Evolutionary conservation across 2,329 filamentous ascomycete species (phyloP), one percentile per base, ranked within the genome.

Genomic region (Clonostachys chloroleuca): DNA sequence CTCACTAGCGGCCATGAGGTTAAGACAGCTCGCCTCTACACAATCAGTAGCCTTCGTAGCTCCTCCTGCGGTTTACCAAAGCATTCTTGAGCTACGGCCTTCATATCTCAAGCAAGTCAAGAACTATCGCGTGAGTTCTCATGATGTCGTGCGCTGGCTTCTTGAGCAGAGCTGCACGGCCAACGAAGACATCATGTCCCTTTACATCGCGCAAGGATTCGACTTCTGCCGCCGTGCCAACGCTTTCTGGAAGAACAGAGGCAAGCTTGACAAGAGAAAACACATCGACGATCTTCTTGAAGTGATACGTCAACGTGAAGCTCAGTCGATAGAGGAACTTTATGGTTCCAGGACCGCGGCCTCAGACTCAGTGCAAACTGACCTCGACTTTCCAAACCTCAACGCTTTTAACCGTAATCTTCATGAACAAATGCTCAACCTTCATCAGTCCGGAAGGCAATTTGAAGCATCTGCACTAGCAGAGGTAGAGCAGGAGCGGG

Each of bases 141-240:
- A 46, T 1, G 52, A 61, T 17, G 53, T 62, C 0, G 51, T 86
- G 1, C 55, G 59, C 5, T 87, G 84, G 84, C 69, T 87, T 0
- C 67, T 88, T 0, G 72, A 84, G 41, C 80, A 86, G 46, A 85
- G 82, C 0, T 88, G 84, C 49, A 60, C 66, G 8, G 71, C 64
- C 0, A 83, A 80, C 17, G 79, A 84, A 49, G 75, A 84, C 34
- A 58, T 86, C 0, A 75, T 78, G 43, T 69, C 75, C 0, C 65
- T 88, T 0, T 82, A 84, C 51, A 67, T 74, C 4, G 68, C 81
- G 0, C 84, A 88, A 56, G 82, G 83, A 0, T 59, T 66, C 1
- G 80, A 86, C 50, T 87, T 80, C 51, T 81, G 81, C 49, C 69
- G 70, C 1, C 74, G 82, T 2, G 71, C 65, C 1, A 69, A 85